Evolutionary conservation across 1,139 yeast genomes (phyloP).

Genomic region (Blastobotrys persicus): DNA sequence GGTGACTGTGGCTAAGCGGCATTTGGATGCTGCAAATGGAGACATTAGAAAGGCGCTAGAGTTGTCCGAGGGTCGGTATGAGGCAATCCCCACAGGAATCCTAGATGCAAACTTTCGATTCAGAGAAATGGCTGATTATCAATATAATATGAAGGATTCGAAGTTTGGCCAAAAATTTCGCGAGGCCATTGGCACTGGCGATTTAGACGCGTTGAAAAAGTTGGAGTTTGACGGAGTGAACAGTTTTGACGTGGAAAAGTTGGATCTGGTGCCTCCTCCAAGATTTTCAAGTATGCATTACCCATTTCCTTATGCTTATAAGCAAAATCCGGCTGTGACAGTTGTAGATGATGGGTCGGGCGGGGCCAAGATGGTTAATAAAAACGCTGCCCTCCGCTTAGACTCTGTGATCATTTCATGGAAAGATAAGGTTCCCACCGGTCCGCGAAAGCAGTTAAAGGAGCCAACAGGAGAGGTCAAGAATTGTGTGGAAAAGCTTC

Average conservation of each 20-base stretch:
- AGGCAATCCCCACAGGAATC: constrained; percentile 62
- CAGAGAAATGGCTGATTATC: constrained; percentile 87
- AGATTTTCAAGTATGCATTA: constrained; percentile 69
- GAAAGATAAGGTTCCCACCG: constrained; percentile 47
- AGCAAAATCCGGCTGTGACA: constrained; percentile 54
- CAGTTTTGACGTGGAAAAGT: constrained; percentile 33
- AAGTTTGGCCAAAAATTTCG: constrained; percentile 45
- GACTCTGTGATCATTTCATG: constrained; percentile 43
- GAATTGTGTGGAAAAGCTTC: constrained; percentile 54
- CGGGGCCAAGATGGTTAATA: constrained; percentile 31
- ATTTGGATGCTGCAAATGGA: constrained; percentile 48
- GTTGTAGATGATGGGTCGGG: constrained; percentile 56
- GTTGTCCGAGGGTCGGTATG: constrained; percentile 33
- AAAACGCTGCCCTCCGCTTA: constrained; percentile 34
- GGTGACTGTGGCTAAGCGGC: constrained; percentile 64
- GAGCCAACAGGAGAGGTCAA: constrained; percentile 36
- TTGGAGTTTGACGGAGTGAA: constrained; percentile 36
- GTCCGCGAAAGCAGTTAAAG: constrained; percentile 45
- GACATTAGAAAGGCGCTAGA: constrained; percentile 54
- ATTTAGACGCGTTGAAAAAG: constrained; percentile 40
- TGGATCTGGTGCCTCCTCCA: constrained; percentile 82
- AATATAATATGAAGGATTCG: constrained; percentile 61
- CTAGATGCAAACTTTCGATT: constrained; percentile 72
- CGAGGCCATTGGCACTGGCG: constrained; percentile 43
- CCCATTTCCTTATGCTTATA: constrained; percentile 71